Percentiles rank a stretch among this genome's conserved stretches.
Evolutionary conservation across 345 rosid species (phyloP).

Genomic region (Populus tremula): DNA sequence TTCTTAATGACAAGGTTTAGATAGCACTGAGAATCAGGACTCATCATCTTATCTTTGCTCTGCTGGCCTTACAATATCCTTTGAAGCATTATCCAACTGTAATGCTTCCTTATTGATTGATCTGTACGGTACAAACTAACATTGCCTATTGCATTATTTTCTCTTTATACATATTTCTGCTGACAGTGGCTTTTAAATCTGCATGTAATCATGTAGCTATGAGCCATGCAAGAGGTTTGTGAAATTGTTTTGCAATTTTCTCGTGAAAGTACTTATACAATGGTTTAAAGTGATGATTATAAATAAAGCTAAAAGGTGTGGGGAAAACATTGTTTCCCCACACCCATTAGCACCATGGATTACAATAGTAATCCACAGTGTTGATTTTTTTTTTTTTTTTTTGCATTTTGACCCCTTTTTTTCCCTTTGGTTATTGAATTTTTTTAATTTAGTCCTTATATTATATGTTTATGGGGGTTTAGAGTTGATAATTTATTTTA

Average conservation of each 20-base stretch:
- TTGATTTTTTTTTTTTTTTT: too few species aligned
- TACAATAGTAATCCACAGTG: too few species aligned
- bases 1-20: not conserved
- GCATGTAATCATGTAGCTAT: too few species aligned
- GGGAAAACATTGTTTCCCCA: too few species aligned
- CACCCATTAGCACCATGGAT: too few species aligned
- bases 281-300: not conserved
- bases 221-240: not conserved
- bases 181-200: not conserved
- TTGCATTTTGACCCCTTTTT: too few species aligned
- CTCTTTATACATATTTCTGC: not conserved
- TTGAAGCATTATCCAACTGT: not conserved
- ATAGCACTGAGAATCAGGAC: not conserved
- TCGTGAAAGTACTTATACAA: not conserved
- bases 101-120: not conserved
- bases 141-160: not conserved
- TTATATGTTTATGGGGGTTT: too few species aligned
- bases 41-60: not conserved
- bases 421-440: too few species aligned
- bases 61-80: not conserved
- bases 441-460: too few species aligned
- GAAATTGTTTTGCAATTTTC: not conserved
- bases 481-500: too few species aligned
- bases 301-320: too few species aligned
- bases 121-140: not conserved